A percentile compares a stretch with the other conserved stretches of the same genome.
phyloP scores from a whole-genome alignment of 2,329 filamentous ascomycete species.

The Colletotrichum eremochloae region DNA sequence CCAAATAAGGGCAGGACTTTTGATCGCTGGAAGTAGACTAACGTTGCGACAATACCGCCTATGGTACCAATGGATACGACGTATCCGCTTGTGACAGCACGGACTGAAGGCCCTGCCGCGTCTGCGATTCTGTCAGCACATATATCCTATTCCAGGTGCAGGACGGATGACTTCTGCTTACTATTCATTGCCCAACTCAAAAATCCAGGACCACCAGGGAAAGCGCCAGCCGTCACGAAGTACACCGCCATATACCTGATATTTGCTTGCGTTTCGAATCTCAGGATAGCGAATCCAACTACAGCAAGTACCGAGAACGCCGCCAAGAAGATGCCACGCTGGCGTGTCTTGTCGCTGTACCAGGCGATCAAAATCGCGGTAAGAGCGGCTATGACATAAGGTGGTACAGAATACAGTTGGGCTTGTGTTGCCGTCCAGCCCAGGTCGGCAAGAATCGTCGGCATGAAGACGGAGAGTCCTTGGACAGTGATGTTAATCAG shows the following conservation, averaged over 20 bases:
- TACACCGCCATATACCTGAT: slow-evolving; percentile 67
- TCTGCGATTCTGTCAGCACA: slow-evolving; percentile 50
- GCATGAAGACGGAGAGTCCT: slow-evolving; percentile 63
- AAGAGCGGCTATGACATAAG: slow-evolving; percentile 57
- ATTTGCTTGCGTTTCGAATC: slow-evolving; percentile 57
- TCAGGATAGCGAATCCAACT: slow-evolving; percentile 65
- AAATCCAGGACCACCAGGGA: slow-evolving; percentile 70
- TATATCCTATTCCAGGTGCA: background rate
- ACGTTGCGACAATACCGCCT: slow-evolving; percentile 70
- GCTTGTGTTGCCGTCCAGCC: slow-evolving; percentile 55
- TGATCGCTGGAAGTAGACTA: slow-evolving; percentile 43
- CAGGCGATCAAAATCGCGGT: slow-evolving; percentile 56
- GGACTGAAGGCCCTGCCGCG: slow-evolving; percentile 66
- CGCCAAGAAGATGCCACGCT: slow-evolving; percentile 58
- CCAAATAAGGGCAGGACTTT: background rate
- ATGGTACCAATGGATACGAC: slow-evolving; percentile 68
- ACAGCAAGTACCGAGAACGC: slow-evolving; percentile 58
- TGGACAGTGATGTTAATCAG: slow-evolving; percentile 73
- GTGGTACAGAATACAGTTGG: slow-evolving; percentile 60
- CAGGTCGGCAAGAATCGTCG: slow-evolving; percentile 60
- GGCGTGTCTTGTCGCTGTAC: slow-evolving; percentile 53
- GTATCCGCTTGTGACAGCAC: slow-evolving; percentile 68
- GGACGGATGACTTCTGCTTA: slow-evolving; percentile 39
- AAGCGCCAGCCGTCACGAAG: slow-evolving; percentile 67
- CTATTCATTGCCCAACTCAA: slow-evolving; percentile 71